Evolutionary conservation across 805 yeast species (phyloP).

Genomic region (Kockiozyma suomiensis): DNA sequence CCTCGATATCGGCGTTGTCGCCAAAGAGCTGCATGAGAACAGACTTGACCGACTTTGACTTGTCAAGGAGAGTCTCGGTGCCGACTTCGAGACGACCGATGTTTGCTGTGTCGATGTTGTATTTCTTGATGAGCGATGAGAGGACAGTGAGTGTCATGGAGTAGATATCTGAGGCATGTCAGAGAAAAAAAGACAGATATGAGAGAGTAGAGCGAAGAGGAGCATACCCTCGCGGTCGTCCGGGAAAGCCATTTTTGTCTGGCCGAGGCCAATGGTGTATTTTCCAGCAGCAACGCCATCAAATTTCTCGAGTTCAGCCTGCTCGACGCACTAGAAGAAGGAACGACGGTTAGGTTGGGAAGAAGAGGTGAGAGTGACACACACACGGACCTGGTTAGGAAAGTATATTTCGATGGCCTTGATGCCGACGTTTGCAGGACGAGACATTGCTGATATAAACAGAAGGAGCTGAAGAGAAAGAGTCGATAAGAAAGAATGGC

Average conservation of each 20-base stretch:
- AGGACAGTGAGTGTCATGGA: conserved; percentile 91
- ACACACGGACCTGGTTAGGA: conserved; percentile 69
- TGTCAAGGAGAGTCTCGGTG: conserved; percentile 94
- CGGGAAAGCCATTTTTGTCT: conserved; percentile 96
- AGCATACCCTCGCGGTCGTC: conserved; percentile 76
- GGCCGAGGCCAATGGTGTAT: conserved; percentile 98
- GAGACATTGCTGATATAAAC: conserved; percentile 30
- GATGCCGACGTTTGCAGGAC: conserved; percentile 88
- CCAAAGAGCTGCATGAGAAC: conserved; percentile 92
- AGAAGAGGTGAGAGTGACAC: not conserved
- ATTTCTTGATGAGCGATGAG: conserved; percentile 72
- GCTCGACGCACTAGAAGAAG: conserved; percentile 74
- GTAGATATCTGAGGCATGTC: conserved; percentile 65
- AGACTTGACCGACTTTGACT: conserved; percentile 94
- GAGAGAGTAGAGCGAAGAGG: not conserved
- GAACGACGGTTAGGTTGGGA: no score
- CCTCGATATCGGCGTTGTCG: conserved; percentile 89
- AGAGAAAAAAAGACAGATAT: not conserved
- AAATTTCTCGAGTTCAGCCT: conserved; percentile 78
- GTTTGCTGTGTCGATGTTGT: conserved; percentile 74
- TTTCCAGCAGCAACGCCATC: conserved; percentile 92
- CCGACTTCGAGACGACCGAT: conserved; percentile 98
- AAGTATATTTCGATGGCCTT: conserved; percentile 92
- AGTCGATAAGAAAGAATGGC: not conserved
- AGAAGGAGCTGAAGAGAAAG: not conserved